A percentile compares a stretch with the other conserved stretches of the same genome.
Conservation (phyloP, 306 rosid genomes). For the Begonia loranthoides region DNA sequence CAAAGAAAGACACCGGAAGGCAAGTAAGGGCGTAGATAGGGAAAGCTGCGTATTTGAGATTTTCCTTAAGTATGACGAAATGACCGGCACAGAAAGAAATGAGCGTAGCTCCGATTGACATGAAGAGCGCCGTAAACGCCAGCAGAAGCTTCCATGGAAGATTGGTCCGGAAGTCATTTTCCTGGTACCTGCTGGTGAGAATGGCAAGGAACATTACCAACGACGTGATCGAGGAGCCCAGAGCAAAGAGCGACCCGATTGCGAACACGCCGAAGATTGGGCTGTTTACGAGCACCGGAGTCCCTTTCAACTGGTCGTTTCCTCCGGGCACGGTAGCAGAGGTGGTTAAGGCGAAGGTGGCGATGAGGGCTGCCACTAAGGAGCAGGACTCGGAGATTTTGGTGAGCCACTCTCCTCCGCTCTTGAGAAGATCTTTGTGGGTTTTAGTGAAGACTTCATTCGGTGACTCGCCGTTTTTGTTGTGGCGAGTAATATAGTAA, state of each 20-base stretch:
- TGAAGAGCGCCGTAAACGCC: conserved; percentile 31
- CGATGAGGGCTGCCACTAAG: conserved; percentile 37
- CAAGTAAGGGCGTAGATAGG: conserved; percentile 10
- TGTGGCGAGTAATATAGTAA: conserved; percentile 13
- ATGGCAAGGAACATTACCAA: conserved; percentile 47
- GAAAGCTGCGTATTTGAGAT: conserved; percentile 4
- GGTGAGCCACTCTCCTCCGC: conserved; percentile 26
- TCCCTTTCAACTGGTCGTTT: background rate
- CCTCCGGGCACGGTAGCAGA: conserved; percentile 20
- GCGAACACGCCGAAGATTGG: conserved; percentile 26
- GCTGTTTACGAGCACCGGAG: conserved; percentile 9
- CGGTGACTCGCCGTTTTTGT: conserved; percentile 16
- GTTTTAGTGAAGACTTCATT: conserved; percentile 20
- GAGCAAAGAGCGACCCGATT: conserved; percentile 24
- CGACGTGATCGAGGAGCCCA: conserved; percentile 32
- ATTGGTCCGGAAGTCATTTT: conserved; percentile 20
- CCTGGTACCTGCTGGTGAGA: conserved; percentile 27
- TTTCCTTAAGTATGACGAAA: conserved; percentile 23
- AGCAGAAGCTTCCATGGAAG: conserved; percentile 29
- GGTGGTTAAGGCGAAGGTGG: conserved; percentile 29
- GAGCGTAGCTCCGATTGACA: conserved; percentile 33
- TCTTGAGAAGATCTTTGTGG: conserved; percentile 8
- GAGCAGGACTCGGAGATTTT: conserved; percentile 37
- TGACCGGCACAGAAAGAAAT: conserved; percentile 35
- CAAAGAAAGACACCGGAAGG: conserved; percentile 30